phyloP scores from a whole-genome alignment of 108 stramenopile species.

The Nitzschia sp. region DNA sequence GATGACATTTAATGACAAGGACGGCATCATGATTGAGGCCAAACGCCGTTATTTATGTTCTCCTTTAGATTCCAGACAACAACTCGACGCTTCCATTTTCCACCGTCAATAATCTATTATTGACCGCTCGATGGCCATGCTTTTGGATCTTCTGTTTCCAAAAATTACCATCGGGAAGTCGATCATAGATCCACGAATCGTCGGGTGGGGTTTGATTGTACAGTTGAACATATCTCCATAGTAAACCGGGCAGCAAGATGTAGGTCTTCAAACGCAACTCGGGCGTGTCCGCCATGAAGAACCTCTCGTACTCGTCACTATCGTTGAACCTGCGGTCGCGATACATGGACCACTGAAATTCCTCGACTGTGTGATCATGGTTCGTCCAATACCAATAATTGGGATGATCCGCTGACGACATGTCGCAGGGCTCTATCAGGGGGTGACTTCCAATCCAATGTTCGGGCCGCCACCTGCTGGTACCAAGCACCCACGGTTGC shows the following conservation, averaged over 20 bases:
- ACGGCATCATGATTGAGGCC: too few species aligned
- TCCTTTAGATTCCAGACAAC: too few species aligned
- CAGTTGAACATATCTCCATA: neutral
- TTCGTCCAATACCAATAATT: neutral
- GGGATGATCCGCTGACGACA: neutral
- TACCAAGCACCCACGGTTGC: neutral
- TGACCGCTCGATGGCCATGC: neutral
- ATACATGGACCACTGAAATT: neutral
- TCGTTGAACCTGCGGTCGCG: too few species aligned
- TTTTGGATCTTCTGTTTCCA: conserved; percentile 1
- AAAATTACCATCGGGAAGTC: conserved; percentile 1
- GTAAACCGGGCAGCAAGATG: conserved; percentile 3
- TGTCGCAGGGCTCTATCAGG: neutral
- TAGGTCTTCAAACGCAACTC: neutral
- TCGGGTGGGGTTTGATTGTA: neutral
- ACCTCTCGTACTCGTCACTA: neutral
- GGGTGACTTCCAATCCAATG: conserved; percentile 13
- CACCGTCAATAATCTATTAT: too few species aligned
- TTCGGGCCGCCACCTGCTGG: neutral
- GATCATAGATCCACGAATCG: neutral
- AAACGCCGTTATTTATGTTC: too few species aligned
- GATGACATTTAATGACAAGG: too few species aligned
- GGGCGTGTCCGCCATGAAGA: neutral
- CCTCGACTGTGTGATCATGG: neutral
- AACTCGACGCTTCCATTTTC: too few species aligned